Evolutionary conservation across 768 basidiomycete species (phyloP).

Genomic region (Lentinula edodes): DNA sequence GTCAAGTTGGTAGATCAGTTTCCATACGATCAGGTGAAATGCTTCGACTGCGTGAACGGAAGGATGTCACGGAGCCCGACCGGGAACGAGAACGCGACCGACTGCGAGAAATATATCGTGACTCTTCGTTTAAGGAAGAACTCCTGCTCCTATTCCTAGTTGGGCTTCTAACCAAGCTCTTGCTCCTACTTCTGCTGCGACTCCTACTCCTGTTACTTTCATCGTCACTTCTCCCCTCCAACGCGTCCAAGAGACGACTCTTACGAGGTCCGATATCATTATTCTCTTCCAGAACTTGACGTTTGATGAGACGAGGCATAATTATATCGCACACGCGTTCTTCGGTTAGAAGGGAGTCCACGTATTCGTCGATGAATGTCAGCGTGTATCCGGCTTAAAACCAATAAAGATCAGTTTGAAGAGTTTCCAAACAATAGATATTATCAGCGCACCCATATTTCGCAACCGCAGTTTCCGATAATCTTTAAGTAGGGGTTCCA

Average conservation of each 20-base stretch:
- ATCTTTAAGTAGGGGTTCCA: constrained; percentile 94
- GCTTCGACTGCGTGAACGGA: constrained; percentile 53
- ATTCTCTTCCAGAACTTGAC: constrained; percentile 85
- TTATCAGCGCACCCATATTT: constrained; percentile 56
- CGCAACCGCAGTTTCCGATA: constrained; percentile 83
- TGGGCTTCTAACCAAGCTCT: constrained; percentile 29
- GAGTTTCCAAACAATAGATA: background rate
- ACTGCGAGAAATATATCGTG: constrained; percentile 62
- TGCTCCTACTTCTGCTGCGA: constrained; percentile 27
- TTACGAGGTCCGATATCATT: constrained; percentile 83
- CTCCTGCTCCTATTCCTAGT: constrained; percentile 25
- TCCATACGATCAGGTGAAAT: constrained; percentile 56
- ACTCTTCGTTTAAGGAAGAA: constrained; percentile 25
- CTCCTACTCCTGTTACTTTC: constrained; percentile 39
- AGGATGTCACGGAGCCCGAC: constrained; percentile 27
- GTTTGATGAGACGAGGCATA: constrained; percentile 81
- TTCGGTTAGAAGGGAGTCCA: constrained; percentile 76
- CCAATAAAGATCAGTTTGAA: background rate
- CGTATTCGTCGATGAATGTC: constrained; percentile 89
- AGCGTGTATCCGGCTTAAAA: constrained; percentile 75
- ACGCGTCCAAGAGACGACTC: constrained; percentile 81
- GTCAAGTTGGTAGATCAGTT: constrained; percentile 14
- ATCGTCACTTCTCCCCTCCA: constrained; percentile 68
- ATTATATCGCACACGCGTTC: constrained; percentile 97
- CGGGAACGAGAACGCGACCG: constrained; percentile 38